Evolutionary conservation across 805 yeast species (phyloP).

Genomic region (Ogataea methylovora): DNA sequence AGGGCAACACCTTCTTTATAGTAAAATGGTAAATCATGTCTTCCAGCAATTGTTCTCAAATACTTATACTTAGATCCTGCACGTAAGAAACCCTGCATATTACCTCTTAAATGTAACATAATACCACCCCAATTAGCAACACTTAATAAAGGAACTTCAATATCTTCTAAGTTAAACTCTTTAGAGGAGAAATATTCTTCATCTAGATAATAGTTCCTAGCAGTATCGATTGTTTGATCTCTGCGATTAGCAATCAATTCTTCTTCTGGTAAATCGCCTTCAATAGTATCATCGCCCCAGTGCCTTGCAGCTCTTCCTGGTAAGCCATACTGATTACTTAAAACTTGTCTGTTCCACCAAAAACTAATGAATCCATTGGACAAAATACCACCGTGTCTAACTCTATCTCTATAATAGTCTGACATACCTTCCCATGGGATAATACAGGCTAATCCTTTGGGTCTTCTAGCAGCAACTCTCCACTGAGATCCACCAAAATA

Average conservation of each 20-base stretch:
- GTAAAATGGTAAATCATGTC: constrained; percentile 7
- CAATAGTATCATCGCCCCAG: too few species aligned
- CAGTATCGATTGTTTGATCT: constrained; percentile 7
- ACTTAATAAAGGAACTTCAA: constrained; percentile 6
- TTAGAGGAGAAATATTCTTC: constrained; percentile 5
- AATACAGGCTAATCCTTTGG: too few species aligned
- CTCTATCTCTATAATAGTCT: too few species aligned
- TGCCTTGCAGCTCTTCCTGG: too few species aligned
- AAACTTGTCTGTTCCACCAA: too few species aligned
- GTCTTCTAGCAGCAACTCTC: too few species aligned
- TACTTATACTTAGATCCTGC: constrained; percentile 4
- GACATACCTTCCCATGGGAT: too few species aligned
- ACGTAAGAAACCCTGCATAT: constrained; percentile 5
- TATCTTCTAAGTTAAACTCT: constrained; percentile 4
- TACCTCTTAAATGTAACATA: constrained; percentile 6
- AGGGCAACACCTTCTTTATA: too few species aligned
- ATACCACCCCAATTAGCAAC: constrained; percentile 9
- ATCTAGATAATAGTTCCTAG: constrained; percentile 5
- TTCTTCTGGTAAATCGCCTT: constrained; percentile 5
- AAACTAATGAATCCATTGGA: too few species aligned
- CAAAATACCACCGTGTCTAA: too few species aligned
- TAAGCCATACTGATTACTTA: too few species aligned
- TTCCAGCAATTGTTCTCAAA: constrained; percentile 6
- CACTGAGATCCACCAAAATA: too few species aligned
- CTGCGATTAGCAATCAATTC: constrained; percentile 4